These are phyloP conservation scores for Elongisporangium undulatum DNA, from an alignment of 352 stramenopile genomes.

Conservation along the genomic window DNA sequence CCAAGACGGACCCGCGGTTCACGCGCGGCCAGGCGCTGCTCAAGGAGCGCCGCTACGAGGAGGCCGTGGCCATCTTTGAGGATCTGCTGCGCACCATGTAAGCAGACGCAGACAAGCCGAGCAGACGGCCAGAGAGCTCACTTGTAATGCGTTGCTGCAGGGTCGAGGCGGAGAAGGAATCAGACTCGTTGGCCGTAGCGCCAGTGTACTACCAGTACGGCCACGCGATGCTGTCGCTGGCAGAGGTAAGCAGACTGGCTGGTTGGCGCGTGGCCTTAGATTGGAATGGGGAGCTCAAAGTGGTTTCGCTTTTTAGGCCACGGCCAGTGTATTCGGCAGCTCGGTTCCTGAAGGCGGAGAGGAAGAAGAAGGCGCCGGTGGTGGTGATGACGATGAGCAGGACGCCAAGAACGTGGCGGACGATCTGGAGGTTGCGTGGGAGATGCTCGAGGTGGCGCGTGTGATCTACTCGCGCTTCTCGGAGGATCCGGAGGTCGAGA, in stretches of 20 bases:
- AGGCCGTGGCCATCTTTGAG: constrained; percentile 68
- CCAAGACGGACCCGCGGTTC: constrained; percentile 70
- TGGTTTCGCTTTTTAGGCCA: constrained; percentile 17
- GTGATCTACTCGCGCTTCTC: constrained; percentile 77
- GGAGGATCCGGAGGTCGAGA: constrained; percentile 63
- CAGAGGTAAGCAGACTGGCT: constrained; percentile 24
- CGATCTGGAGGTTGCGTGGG: constrained; percentile 82
- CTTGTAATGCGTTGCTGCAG: constrained; percentile 9
- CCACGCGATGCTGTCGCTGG: constrained; percentile 69
- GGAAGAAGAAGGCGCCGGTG: constrained; percentile 6
- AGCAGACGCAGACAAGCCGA: not conserved
- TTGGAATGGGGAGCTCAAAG: not conserved
- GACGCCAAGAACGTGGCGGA: constrained; percentile 50
- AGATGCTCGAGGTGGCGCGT: constrained; percentile 82
- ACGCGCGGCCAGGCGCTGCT: constrained; percentile 58
- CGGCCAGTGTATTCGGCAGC: constrained; percentile 53
- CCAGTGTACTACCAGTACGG: constrained; percentile 85
- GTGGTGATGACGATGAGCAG: constrained; percentile 39
- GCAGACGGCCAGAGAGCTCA: not conserved
- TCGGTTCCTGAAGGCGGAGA: constrained; percentile 16
- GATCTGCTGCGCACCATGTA: constrained; percentile 81
- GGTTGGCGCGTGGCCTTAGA: constrained; percentile 3
- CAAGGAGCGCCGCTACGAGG: constrained; percentile 79
- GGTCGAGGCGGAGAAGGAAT: constrained; percentile 65
- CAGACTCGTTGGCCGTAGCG: constrained; percentile 56